Base-by-base conservation (phyloP, 495 filamentous ascomycete genomes). In the Penicillium ochrochloron region DNA sequence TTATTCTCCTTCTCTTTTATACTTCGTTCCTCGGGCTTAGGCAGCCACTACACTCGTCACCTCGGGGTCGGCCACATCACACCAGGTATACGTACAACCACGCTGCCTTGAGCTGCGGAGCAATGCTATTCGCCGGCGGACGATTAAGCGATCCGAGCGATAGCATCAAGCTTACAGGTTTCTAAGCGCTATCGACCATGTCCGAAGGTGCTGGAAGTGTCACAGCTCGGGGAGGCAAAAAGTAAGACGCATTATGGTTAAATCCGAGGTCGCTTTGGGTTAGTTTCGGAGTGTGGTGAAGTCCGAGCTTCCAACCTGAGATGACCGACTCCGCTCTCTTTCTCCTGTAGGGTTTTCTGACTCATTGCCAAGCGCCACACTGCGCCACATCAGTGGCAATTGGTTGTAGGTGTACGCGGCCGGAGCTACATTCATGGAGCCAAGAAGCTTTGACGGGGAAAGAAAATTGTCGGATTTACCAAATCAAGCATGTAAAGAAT, bases 171-270 rank as follows among this genome's bases (percentile, higher is more conserved):
- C 19, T 42, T 7, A 14, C 56, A 17, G 17, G 34, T 58, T 58
- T 58, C 35, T 64, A 46, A 60, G 55, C 48, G n/a, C 19, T 11
- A 44, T 39, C 19, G 44, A 60, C 23, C 4, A 59, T 62, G 1
- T 46, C 21, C 51, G 64, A 66, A 66, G 54, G 14, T 29, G 6
- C 54, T 66, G 41, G 64, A 62, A 61, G 31, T 17, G 23, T 59
- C 35, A 50, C 12, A 61, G 44, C 51, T 61, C 58, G 51, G 57
- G 52, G 63, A 61, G 58, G 63, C 63, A 65, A 46, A 65, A 46
- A 48, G 34, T 37, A 23, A 25, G 29, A 44, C 50, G 50, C 53
- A 56, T 41, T 15, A 56, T 23, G 9, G 56, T 29, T 34, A 64
- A 46, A 27, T 60, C 62, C 62, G 62, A 64, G 62, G 11, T 23